Percentiles rank a stretch among this genome's conserved stretches.
These are phyloP conservation scores for Macadamia tetraphylla DNA, from an alignment of 164 flowering plant species.

Conservation along the genomic window DNA sequence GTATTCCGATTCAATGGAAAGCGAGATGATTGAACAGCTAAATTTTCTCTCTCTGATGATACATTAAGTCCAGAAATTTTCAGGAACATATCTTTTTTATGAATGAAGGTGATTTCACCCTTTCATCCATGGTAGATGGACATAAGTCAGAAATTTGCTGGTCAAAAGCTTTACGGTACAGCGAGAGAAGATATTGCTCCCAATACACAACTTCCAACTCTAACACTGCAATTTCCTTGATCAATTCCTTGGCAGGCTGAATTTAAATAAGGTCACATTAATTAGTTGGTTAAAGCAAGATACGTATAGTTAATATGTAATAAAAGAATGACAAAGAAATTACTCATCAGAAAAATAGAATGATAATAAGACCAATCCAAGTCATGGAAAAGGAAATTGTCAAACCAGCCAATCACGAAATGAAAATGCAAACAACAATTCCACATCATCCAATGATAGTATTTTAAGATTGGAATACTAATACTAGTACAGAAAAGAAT, in stretches of 20 bases:
- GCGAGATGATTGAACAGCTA: slow-evolving; percentile 20
- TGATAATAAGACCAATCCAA: too few species aligned
- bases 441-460: background rate
- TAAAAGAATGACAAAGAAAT: background rate
- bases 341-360: too few species aligned
- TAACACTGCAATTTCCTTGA: slow-evolving; percentile 66
- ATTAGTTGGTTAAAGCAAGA: slow-evolving; percentile 3
- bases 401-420: background rate
- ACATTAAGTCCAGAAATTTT: slow-evolving; percentile 29
- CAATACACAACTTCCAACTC: slow-evolving; percentile 68
- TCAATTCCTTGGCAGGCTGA: slow-evolving; percentile 70
- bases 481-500: background rate
- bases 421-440: background rate
- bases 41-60: slow-evolving; percentile 26
- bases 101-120: slow-evolving; percentile 23
- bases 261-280: background rate
- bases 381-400: too few species aligned
- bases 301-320: background rate
- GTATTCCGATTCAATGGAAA: slow-evolving; percentile 10
- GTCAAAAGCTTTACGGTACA: slow-evolving; percentile 74
- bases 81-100: slow-evolving; percentile 19
- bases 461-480: background rate
- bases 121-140: slow-evolving; percentile 35
- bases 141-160: slow-evolving; percentile 38
- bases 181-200: slow-evolving; percentile 74